Percentiles rank a stretch among this genome's conserved stretches.
Evolutionary conservation across 2,329 filamentous ascomycete species (phyloP).

Genomic region (Alternaria ethzedia): DNA sequence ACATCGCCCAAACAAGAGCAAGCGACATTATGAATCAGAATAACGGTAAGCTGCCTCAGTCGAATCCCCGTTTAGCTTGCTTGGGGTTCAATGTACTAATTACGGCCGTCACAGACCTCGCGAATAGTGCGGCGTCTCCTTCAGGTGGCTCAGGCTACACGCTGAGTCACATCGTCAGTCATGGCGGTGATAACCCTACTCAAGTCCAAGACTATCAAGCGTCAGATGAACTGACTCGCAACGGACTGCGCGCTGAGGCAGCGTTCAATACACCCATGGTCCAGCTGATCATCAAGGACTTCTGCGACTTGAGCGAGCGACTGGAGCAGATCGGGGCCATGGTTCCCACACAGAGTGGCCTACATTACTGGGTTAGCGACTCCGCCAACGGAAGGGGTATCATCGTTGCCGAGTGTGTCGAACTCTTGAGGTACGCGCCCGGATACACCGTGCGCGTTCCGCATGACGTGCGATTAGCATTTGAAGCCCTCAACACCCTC

Average conservation of each 20-base stretch:
- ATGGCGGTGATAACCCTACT: not conserved
- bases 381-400: not conserved
- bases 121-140: not conserved
- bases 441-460: not conserved
- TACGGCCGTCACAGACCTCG: not conserved
- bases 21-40: not conserved
- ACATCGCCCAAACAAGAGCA: not conserved
- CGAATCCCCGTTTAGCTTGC: not conserved
- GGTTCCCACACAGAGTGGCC: not conserved
- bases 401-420: not conserved
- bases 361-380: not conserved
- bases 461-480: not conserved
- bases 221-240: not conserved
- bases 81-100: not conserved
- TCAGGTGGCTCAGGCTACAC: not conserved
- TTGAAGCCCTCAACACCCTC: not conserved
- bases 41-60: not conserved
- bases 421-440: not conserved
- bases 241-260: not conserved
- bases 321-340: not conserved
- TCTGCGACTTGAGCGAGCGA: not conserved
- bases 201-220: not conserved
- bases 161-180: not conserved
- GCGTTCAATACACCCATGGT: not conserved
- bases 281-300: not conserved